These are phyloP conservation scores for Trichocladium antarcticum DNA, from an alignment of 495 filamentous ascomycete species.

Conservation along the genomic window DNA sequence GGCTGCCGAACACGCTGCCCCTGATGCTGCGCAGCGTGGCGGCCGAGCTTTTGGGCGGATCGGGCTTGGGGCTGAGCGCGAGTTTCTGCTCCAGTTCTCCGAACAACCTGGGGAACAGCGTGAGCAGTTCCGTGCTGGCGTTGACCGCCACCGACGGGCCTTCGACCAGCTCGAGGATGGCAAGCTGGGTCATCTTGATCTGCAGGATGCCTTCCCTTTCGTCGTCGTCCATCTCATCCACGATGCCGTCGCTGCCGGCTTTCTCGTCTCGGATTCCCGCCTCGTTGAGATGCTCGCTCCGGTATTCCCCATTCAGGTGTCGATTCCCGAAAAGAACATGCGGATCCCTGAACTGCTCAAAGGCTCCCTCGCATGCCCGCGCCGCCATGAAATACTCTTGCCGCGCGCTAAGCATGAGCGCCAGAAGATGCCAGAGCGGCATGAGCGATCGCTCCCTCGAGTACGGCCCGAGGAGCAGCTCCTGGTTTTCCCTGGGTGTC, in stretches of 20 bases:
- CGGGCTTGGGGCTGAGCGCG: conserved; percentile 22
- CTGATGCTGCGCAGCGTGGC: conserved; percentile 62
- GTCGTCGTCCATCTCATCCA: conserved; percentile 61
- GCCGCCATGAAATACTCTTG: conserved; percentile 73
- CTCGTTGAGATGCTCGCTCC: conserved; percentile 46
- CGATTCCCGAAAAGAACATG: conserved; percentile 44
- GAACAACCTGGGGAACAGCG: conserved; percentile 72
- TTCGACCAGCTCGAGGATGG: conserved; percentile 70
- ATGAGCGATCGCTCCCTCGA: conserved; percentile 48
- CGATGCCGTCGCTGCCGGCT: conserved; percentile 35
- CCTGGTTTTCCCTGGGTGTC: conserved; percentile 23
- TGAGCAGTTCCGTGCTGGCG: conserved; percentile 66
- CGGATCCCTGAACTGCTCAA: conserved; percentile 67
- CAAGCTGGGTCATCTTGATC: conserved; percentile 86
- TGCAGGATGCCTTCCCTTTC: conserved; percentile 78
- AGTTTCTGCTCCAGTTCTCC: conserved; percentile 38
- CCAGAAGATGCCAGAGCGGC: conserved; percentile 75
- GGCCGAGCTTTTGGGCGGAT: conserved; percentile 52
- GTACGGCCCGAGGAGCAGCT: conserved; percentile 30
- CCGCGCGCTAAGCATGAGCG: conserved; percentile 71
- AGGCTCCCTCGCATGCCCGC: conserved; percentile 74
- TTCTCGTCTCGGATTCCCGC: conserved; percentile 29
- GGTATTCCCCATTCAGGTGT: conserved; percentile 33
- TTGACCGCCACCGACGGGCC: conserved; percentile 76
- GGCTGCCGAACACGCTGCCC: conserved; percentile 61